Evolutionary conservation across 1,284 basidiomycete genomes (phyloP), one percentile per base, ranked within the genome.

Genomic region (Laetiporus sulphureus): DNA sequence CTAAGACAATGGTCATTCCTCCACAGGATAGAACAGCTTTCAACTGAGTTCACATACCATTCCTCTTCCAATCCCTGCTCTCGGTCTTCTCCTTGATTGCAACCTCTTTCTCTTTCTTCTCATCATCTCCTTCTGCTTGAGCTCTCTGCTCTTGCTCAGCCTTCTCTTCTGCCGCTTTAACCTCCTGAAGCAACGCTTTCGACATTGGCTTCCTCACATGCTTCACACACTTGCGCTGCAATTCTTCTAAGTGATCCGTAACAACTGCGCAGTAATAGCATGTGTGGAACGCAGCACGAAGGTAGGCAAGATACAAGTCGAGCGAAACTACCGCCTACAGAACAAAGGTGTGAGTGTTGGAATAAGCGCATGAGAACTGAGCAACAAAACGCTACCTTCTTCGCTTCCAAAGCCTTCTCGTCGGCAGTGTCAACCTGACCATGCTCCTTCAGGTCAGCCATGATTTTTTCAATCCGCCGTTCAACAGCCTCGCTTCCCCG

Each of bases 251-350:
- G 70, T 92, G 91, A 66, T 94, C 86, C 60, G 83, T 86, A 52
- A 89, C 78, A 60, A 91, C 83, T 55, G 88, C 83, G 71, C 93
- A 97, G 68, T 97, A 97, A 67, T 93, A 97, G 75, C 94, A 94
- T 58, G 87, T 83, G 74, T 90, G 76, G 66, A 86, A 91, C 40
- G 83, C 87, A 59, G 77, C 73, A 55, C 91, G 84, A 57, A 93
- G 68, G 65, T 91, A 91, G 41, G 80, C 78, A 62, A 92, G 71
- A 62, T 90, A 89, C 62, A 92, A 64, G 68, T 94, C 91, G 63
- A 93, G 73, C 54, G 85, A 73, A 58, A 88, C 69, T 55, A 77
- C 73, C 58, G 74, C 73, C 83, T 89, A 54, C 27, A 36, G 36
- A 36, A 16, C 32, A 24, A n/a, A 20, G 6, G 11, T 13, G 21